phyloP scores from a whole-genome alignment of 1,139 yeast genomes.

The Lodderomyces beijingensis region DNA sequence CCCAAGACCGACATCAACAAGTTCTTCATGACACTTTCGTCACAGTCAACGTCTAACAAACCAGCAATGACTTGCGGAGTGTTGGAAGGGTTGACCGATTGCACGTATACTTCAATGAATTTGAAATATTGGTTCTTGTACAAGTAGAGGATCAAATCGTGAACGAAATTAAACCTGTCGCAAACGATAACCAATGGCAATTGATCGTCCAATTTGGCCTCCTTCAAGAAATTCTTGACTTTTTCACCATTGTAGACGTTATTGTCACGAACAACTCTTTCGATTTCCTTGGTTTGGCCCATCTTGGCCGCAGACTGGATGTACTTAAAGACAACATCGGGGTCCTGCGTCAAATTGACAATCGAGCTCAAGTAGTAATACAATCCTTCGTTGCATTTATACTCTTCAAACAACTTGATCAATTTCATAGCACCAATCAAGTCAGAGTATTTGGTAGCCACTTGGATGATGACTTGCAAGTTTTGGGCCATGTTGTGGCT shows the following conservation, averaged over 20 bases:
- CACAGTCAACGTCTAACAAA: constrained; percentile 94
- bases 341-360: constrained; percentile 89
- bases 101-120: constrained; percentile 95
- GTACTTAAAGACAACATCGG: constrained; percentile 93
- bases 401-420: constrained; percentile 89
- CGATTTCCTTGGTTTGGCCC: constrained; percentile 91
- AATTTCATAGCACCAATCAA: constrained; percentile 82
- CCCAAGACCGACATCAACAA: constrained; percentile 85
- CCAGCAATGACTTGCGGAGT: constrained; percentile 98
- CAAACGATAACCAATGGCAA: constrained; percentile 94
- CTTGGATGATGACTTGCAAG: constrained; percentile 91
- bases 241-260: constrained; percentile 94
- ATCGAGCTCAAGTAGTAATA: constrained; percentile 90
- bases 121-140: constrained; percentile 95
- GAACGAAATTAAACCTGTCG: constrained; percentile 87
- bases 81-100: constrained; percentile 91
- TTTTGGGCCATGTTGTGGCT: constrained; percentile 79
- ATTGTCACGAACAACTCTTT: constrained; percentile 91
- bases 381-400: constrained; percentile 87
- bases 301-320: constrained; percentile 90
- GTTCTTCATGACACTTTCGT: constrained; percentile 79
- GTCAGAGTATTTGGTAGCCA: constrained; percentile 94
- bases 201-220: constrained; percentile 90
- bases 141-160: constrained; percentile 86
- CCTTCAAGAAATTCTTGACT: constrained; percentile 94